phyloP scores from a whole-genome alignment of 1,284 basidiomycete genomes.

The Pseudomicrostroma phylloplanum region DNA sequence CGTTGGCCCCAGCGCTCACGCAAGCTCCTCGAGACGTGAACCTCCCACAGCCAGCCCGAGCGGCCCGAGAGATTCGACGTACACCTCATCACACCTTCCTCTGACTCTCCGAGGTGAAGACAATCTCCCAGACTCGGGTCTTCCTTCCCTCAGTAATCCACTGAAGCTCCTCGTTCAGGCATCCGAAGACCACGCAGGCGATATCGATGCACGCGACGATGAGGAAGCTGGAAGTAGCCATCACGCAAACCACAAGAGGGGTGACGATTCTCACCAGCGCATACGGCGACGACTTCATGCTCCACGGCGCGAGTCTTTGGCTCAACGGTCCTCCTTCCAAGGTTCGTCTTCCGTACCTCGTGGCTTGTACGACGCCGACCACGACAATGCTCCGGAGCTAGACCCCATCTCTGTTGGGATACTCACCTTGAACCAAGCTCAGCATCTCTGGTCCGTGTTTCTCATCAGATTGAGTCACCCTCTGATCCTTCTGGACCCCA shows the following conservation, averaged over 20 bases:
- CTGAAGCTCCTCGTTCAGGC: conserved; percentile 16
- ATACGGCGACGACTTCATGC: not conserved
- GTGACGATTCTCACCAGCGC: not conserved
- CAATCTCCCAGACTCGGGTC: conserved; percentile 7
- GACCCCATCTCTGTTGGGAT: conserved; percentile 28
- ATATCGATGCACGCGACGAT: conserved; percentile 7
- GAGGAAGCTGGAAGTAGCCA: conserved; percentile 1
- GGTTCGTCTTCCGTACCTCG: not conserved
- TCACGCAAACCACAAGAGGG: not conserved
- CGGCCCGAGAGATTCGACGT: not conserved
- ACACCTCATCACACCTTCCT: not conserved
- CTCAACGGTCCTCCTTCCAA: not conserved
- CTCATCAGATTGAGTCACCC: conserved; percentile 28
- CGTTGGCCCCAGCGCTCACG: no score
- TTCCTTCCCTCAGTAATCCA: conserved; percentile 17
- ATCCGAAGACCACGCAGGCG: not conserved
- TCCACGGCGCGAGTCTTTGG: not conserved
- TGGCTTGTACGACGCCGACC: conserved; percentile 11
- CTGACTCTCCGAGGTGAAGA: conserved; percentile 5
- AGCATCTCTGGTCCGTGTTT: conserved; percentile 22
- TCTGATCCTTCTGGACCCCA: conserved; percentile 31
- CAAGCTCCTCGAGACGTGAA: no score
- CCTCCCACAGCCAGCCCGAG: not conserved
- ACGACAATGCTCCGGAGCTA: conserved; percentile 11
- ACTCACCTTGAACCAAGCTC: conserved; percentile 22